A percentile compares a stretch with the other conserved stretches of the same genome.
phyloP scores from a whole-genome alignment of 208 protist species.

The Trichomonas tenax region DNA sequence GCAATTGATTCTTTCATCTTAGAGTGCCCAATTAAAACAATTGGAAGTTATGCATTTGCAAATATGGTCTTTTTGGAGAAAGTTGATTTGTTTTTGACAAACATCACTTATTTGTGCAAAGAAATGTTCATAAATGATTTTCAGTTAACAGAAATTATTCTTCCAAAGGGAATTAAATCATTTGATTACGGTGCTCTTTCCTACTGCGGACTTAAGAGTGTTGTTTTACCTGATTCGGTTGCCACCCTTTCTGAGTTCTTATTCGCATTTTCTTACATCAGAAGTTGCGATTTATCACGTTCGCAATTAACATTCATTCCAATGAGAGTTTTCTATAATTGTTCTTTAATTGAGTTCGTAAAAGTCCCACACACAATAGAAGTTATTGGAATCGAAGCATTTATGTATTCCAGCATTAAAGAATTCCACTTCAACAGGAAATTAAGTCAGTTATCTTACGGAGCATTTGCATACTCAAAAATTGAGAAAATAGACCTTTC shows the following conservation, averaged over 20 bases:
- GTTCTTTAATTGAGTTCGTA: background rate
- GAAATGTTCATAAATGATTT: background rate
- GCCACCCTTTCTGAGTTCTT: background rate
- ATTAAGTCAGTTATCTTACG: background rate
- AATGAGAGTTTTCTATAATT: background rate
- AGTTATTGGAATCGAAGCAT: background rate
- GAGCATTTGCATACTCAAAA: background rate
- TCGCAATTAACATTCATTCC: background rate
- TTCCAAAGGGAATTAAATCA: background rate
- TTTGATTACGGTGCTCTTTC: background rate
- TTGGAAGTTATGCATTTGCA: background rate
- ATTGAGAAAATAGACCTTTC: background rate
- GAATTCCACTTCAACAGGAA: background rate
- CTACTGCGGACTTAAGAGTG: background rate
- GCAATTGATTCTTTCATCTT: background rate
- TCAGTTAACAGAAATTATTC: background rate
- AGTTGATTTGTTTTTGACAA: background rate
- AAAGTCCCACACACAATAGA: background rate
- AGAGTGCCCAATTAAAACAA: background rate
- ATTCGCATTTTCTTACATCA: background rate
- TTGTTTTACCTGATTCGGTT: background rate
- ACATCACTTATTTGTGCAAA: background rate
- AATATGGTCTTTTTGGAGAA: background rate
- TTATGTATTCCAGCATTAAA: background rate
- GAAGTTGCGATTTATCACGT: background rate